A percentile compares a stretch with the other conserved stretches of the same genome.
Evolutionary conservation across 441 rosid species (phyloP).

Genomic region (Biscutella laevigata): DNA sequence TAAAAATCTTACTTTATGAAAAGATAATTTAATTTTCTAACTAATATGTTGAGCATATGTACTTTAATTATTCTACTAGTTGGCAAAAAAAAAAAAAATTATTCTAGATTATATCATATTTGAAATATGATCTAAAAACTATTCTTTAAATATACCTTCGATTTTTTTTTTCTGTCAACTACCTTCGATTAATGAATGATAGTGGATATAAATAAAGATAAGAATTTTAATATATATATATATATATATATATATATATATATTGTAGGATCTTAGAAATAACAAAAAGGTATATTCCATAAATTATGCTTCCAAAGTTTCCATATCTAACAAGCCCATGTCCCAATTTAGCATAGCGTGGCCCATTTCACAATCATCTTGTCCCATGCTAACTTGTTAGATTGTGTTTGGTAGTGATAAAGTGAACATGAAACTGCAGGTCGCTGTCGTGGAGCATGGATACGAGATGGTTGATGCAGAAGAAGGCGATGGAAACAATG

Average conservation of each 20-base stretch:
- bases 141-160: too few relatives aligned
- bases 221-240: not conserved
- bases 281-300: constrained; percentile 17
- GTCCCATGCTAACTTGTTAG: not conserved
- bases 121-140: too few relatives aligned
- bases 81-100: too few relatives aligned
- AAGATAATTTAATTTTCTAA: too few relatives aligned
- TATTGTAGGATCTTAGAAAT: constrained; percentile 5
- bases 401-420: not conserved
- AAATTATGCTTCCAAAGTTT: constrained; percentile 12
- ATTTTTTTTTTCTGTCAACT: too few relatives aligned
- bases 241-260: not conserved
- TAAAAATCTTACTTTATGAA: too few relatives aligned
- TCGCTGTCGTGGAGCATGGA: constrained; percentile 12
- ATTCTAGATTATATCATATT: too few relatives aligned
- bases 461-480: constrained; percentile 39
- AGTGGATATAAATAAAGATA: too few relatives aligned
- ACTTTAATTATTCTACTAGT: too few relatives aligned
- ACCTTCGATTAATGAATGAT: too few relatives aligned
- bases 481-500: constrained; percentile 36
- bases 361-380: constrained; percentile 24
- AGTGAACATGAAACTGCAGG: not conserved
- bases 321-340: not conserved
- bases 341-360: constrained; percentile 12
- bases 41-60: too few relatives aligned